These are phyloP conservation scores for Mycena leptocephala DNA, from an alignment of 768 basidiomycete species.

Conservation along the genomic window DNA sequence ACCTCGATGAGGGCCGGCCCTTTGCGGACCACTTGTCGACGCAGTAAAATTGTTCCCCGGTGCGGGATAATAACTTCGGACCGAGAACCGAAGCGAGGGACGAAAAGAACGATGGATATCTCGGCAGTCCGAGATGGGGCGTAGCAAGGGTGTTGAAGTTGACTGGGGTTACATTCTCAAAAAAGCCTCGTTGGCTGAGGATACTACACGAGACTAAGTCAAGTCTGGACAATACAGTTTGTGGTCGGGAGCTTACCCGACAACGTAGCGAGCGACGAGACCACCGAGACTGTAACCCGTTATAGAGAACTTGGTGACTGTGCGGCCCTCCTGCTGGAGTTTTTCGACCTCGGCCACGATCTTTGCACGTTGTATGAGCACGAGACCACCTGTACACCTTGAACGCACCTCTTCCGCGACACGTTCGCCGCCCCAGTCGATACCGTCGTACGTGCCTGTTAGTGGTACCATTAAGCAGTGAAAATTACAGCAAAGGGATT, in stretches of 20 bases:
- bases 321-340: constrained; percentile 67
- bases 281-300: constrained; percentile 90
- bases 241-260: constrained; percentile 66
- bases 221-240: not conserved
- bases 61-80: constrained; percentile 80
- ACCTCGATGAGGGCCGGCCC: constrained; percentile 82
- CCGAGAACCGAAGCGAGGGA: constrained; percentile 70
- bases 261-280: constrained; percentile 83
- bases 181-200: constrained; percentile 79
- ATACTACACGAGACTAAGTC: constrained; percentile 58
- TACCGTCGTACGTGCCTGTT: constrained; percentile 74
- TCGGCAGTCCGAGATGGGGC: constrained; percentile 85
- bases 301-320: constrained; percentile 80
- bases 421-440: constrained; percentile 82
- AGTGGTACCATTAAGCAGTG: not conserved
- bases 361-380: constrained; percentile 50
- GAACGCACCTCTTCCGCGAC: constrained; percentile 80
- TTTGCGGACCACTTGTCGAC: constrained; percentile 80
- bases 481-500: not conserved
- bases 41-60: constrained; percentile 86
- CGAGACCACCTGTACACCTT: constrained; percentile 27
- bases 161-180: constrained; percentile 77
- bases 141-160: constrained; percentile 91
- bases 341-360: constrained; percentile 70
- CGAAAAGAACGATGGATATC: constrained; percentile 74